Conservation (phyloP, 192 early-diverging fungal genomes). For the Piromyces finnis region DNA sequence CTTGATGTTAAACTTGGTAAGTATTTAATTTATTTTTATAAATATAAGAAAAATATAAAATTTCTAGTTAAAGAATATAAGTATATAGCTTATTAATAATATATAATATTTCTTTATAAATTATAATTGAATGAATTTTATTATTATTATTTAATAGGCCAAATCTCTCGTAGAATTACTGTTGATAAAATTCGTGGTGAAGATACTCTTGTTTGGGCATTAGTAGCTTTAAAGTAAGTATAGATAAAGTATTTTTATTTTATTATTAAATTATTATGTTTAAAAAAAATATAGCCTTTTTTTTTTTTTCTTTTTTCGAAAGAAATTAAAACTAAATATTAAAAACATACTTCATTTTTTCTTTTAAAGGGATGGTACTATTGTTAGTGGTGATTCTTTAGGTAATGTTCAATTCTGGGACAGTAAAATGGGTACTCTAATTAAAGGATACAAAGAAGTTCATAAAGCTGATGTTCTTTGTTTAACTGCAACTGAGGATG, state of each 20-base stretch:
- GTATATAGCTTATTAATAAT: no score
- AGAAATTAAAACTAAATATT: no score
- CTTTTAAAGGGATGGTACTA: slow-evolving; percentile 41
- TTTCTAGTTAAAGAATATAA: no score
- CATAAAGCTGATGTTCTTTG: slow-evolving; percentile 82
- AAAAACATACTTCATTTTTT: no score
- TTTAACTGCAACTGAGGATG: slow-evolving; percentile 42
- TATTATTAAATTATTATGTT: no score
- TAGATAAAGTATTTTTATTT: no score
- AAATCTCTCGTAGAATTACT: slow-evolving; percentile 47
- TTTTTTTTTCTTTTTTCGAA: no score
- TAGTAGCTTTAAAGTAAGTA: slow-evolving; percentile 25
- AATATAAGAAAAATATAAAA: no score
- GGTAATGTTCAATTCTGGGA: slow-evolving; percentile 88
- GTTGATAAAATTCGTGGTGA: slow-evolving; percentile 48
- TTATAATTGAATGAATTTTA: no score
- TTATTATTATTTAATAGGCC: slow-evolving; percentile 2
- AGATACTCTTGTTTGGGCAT: slow-evolving; percentile 78
- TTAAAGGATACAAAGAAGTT: slow-evolving; percentile 40
- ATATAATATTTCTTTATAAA: no score
- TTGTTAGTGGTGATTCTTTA: slow-evolving; percentile 79
- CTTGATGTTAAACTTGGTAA: neutral
- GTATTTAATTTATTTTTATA: no score
- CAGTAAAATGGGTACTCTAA: slow-evolving; percentile 36
- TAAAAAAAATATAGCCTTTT: no score